Base-by-base conservation (phyloP, 2,329 filamentous ascomycete species). In the Epichloe sibirici region DNA sequence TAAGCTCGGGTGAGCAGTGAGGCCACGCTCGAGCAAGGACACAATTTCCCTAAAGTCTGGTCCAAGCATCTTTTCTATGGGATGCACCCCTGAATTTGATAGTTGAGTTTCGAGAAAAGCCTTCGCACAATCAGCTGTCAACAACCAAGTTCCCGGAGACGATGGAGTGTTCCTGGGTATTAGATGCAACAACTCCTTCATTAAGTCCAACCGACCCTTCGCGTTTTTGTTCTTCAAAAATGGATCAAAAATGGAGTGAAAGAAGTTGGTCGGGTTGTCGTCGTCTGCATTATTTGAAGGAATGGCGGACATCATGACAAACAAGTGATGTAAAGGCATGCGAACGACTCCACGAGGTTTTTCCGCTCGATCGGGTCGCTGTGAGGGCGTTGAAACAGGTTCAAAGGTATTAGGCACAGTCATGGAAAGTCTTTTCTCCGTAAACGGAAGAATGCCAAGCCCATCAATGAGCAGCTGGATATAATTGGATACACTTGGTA, bases 1-100 rank as follows among this genome's bases (percentile, higher is more conserved):
- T 7, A 81, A 65, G 17, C 70, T 70, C 0, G 75, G 73, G 3
- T 74, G 74, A 23, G 71, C 68, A 34, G 66, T 65, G 47, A 86
- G 64, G 17, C 86, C 82, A 57, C 75, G 70, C 59, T 83, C 76
- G 3, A 95, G 73, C 37, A 94, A 77, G 17, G 78, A 82, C 15
- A 83, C 74, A 25, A 86, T 70, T 49, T 85, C 80, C 8, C 85
- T 82, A 57, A 88, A 90, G 52, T 88, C 83, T 11, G 81, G 79
- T 13, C 85, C 80, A 51, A 83, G 65, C 38, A 79, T 71, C 53
- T 74, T 66, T 8, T 74, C 71, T 21, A 39, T n/a, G 38, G 8
- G 12, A 11, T 15, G 17, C 5, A n/a, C 3, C 7, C 15, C 13
- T 12, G 28, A 17, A 12, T 25, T 39, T 8, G 38, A 17, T 23